These are phyloP conservation scores for Hericium coralloides DNA, from an alignment of 768 basidiomycete genomes.

Conservation along the genomic window DNA sequence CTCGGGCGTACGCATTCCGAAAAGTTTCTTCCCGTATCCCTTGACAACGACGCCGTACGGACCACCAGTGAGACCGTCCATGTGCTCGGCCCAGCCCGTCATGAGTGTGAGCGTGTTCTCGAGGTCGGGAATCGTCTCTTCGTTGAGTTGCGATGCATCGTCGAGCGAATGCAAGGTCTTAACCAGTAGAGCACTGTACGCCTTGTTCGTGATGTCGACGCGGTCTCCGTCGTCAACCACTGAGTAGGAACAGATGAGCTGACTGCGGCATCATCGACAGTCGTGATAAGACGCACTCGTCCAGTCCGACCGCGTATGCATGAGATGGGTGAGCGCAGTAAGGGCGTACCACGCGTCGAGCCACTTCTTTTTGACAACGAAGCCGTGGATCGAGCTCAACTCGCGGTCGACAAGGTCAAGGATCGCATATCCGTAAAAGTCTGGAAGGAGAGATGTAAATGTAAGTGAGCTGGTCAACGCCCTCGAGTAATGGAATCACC, in stretches of 20 bases:
- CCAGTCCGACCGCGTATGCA: not conserved
- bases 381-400: slow-evolving; percentile 8
- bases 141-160: not conserved
- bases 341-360: slow-evolving; percentile 6
- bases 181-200: not conserved
- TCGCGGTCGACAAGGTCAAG: slow-evolving; percentile 10
- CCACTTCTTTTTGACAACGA: slow-evolving; percentile 10
- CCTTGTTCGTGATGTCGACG: not conserved
- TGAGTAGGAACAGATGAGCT: not conserved
- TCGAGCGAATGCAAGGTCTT: not conserved
- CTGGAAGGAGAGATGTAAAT: not conserved
- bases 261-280: not conserved
- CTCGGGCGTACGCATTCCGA: not conserved
- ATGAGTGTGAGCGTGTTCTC: not conserved
- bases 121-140: not conserved
- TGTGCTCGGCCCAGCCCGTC: not conserved
- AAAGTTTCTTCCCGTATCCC: not conserved
- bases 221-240: not conserved
- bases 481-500: not conserved
- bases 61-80: not conserved
- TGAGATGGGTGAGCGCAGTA: slow-evolving; percentile 2
- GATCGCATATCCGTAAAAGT: slow-evolving; percentile 10
- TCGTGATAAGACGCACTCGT: not conserved
- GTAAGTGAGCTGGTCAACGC: no score
- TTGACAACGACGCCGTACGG: not conserved